Evolutionary conservation across 495 filamentous ascomycete species (phyloP), one percentile per base, ranked within the genome.

Genomic region (Penicillium psychrofluorescens): DNA sequence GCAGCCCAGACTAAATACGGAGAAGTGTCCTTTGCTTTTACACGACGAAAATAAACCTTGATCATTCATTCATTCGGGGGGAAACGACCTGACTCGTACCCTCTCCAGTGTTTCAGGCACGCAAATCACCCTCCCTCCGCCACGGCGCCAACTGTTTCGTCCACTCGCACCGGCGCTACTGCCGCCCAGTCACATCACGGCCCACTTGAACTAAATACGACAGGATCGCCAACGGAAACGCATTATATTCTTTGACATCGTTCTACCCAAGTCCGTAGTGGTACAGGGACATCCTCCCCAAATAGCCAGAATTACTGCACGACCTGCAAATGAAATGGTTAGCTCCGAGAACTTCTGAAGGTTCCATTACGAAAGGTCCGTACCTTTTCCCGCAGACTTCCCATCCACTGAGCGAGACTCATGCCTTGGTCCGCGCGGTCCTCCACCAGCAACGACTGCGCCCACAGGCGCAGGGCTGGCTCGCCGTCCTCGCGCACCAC

Each of bases 401-500:
- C 88, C 79, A 98, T 85, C 83, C 88, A 98, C 69, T 96, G 91
- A 60, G 79, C 79, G 56, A 92, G 78, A 55, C 94, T 95, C 62
- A 90, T 80, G 14, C 89, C 83, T 68, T 95, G 88, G 58, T 98
- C 92, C 35, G 94, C 88, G 45, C 91, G 77, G 65, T 98, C 92
- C 68, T 98, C 92, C 40, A 98, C 83, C 62, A 97, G 68, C 71
- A 96, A 76, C 36, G 94, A 95, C 75, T 92, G 88, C 22, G 92
- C 92, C 92, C 92, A 98, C 48, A 98, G 68, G 60, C 90, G 90
- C 64, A 98, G 72, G 40, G 87, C 88, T 15, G 92, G 92, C 70
- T 98, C 92, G 29, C 92, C 92, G 54, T 97, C 92, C 62, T 95
- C 90, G 50, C 89, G 81, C 40, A 98, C 85, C 51, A 97, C 78